Evolutionary conservation across 768 basidiomycete species (phyloP).

Genomic region (Stropharia rugosoannulata): DNA sequence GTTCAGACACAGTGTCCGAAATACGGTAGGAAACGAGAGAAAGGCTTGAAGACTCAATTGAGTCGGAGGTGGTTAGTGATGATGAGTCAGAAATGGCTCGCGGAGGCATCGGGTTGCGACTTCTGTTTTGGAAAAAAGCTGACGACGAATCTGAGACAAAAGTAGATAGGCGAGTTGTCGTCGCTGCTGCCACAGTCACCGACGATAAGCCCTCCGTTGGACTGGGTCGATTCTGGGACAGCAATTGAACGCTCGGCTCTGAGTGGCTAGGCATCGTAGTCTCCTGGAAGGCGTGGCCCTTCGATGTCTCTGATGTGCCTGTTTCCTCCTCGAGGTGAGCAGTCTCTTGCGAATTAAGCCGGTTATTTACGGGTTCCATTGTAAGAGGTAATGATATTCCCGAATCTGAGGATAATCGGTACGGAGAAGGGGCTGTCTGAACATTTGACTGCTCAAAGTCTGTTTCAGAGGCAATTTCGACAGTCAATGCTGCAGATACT

Average conservation of each 20-base stretch:
- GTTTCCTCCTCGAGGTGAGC: slow-evolving; percentile 16
- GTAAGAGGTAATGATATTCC: slow-evolving; percentile 13
- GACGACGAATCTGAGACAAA: slow-evolving; percentile 1
- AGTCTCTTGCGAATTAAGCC: slow-evolving; percentile 17
- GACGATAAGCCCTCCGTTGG: slow-evolving; percentile 1
- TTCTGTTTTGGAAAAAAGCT: slow-evolving; percentile 9
- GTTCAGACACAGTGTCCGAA: slow-evolving; percentile 18
- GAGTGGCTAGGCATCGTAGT: slow-evolving; percentile 5
- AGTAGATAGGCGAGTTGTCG: slow-evolving; percentile 8
- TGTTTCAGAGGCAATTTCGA: slow-evolving; percentile 34
- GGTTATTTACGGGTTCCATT: slow-evolving; percentile 7
- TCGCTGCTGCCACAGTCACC: neutral
- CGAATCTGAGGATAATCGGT: slow-evolving; percentile 10
- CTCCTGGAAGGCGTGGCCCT: slow-evolving; percentile 6
- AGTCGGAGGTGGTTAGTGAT: slow-evolving; percentile 7
- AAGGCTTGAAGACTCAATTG: slow-evolving; percentile 13
- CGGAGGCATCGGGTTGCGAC: slow-evolving; percentile 16
- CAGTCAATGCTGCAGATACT: slow-evolving; percentile 33
- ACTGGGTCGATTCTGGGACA: slow-evolving; percentile 12
- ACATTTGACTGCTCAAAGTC: slow-evolving; percentile 24
- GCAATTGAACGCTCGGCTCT: slow-evolving; percentile 17
- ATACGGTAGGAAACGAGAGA: slow-evolving; percentile 21
- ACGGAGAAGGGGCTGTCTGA: slow-evolving; percentile 11
- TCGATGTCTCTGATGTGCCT: slow-evolving; percentile 17
- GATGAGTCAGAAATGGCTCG: slow-evolving; percentile 19